A percentile compares a stretch with the other conserved stretches of the same genome.
Conservation (phyloP, 1,284 basidiomycete genomes). For the Rhodotorula sp. region DNA sequence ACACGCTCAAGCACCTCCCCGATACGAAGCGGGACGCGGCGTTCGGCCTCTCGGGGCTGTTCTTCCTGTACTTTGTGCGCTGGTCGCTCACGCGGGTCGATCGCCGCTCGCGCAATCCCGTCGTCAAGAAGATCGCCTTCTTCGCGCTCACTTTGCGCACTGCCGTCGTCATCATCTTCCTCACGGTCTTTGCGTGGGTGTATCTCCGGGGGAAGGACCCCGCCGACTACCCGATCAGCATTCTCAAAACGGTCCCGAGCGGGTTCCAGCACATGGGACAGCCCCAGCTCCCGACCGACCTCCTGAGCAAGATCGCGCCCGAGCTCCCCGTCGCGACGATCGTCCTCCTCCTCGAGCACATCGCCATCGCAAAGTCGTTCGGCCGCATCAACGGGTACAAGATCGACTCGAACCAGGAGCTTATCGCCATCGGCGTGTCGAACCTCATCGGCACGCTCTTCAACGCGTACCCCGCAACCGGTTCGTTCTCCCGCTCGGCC, state of each 20-base stretch:
- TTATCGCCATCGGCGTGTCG: slow-evolving; percentile 92
- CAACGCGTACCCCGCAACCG: slow-evolving; percentile 49
- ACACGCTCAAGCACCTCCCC: slow-evolving; percentile 81
- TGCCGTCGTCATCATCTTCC: slow-evolving; percentile 76
- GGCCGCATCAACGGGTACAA: slow-evolving; percentile 91
- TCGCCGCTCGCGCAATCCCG: slow-evolving; percentile 25
- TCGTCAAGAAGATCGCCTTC: slow-evolving; percentile 70
- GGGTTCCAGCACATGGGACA: slow-evolving; percentile 53
- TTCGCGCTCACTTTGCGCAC: slow-evolving; percentile 82
- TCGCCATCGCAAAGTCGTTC: slow-evolving; percentile 77
- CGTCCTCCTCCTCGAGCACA: slow-evolving; percentile 84
- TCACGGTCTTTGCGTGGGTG: slow-evolving; percentile 84
- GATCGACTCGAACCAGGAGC: slow-evolving; percentile 95
- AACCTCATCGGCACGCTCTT: slow-evolving; percentile 55
- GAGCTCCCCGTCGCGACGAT: slow-evolving; percentile 91
- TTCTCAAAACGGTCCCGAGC: slow-evolving; percentile 75
- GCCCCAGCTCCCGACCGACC: slow-evolving; percentile 65
- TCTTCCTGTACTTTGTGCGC: slow-evolving; percentile 75
- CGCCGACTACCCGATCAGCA: slow-evolving; percentile 77
- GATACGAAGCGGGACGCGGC: slow-evolving; percentile 78
- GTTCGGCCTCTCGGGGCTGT: slow-evolving; percentile 78
- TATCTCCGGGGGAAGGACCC: slow-evolving; percentile 64
- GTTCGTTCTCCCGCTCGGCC: slow-evolving; percentile 95
- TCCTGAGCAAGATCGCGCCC: slow-evolving; percentile 67
- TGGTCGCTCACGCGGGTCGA: slow-evolving; percentile 59